Conservation (phyloP, 768 basidiomycete species). For the Boletus sp. region DNA sequence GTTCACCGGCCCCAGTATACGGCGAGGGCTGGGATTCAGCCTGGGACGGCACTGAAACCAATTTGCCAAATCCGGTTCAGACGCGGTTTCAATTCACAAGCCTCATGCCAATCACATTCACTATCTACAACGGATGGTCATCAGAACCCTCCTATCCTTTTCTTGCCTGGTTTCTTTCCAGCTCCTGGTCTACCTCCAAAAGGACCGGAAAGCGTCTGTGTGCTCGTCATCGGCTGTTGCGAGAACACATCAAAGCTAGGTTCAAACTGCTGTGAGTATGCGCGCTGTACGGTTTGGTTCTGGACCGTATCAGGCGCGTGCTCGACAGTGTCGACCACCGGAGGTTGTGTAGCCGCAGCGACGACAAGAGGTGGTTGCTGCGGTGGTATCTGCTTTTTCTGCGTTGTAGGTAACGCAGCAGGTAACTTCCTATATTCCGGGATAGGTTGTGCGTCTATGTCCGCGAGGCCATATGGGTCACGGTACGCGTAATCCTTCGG, state of each 20-base stretch:
- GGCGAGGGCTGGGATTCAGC: background rate
- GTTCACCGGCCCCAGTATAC: constrained; percentile 16
- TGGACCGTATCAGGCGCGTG: background rate
- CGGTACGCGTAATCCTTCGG: constrained; percentile 48
- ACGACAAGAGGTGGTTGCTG: constrained; percentile 42
- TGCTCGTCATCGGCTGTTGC: constrained; percentile 54
- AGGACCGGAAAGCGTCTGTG: constrained; percentile 68
- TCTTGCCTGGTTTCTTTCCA: constrained; percentile 55
- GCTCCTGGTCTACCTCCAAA: constrained; percentile 58
- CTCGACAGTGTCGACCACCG: constrained; percentile 8
- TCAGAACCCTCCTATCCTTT: constrained; percentile 75
- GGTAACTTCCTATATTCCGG: constrained; percentile 13
- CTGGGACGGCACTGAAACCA: constrained; percentile 12
- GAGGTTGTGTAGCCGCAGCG: constrained; percentile 24
- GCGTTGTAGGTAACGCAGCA: constrained; percentile 4
- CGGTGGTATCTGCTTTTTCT: constrained; percentile 20
- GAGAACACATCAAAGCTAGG: constrained; percentile 18
- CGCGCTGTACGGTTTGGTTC: constrained; percentile 14
- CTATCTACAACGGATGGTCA: background rate
- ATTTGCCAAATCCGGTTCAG: constrained; percentile 22
- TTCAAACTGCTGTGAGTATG: constrained; percentile 17
- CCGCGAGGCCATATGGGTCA: constrained; percentile 49
- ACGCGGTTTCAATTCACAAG: background rate
- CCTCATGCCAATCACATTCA: background rate
- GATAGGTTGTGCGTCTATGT: constrained; percentile 16